Evolutionary conservation across 768 basidiomycete species (phyloP).

Genomic region (Tylopilus sp.): DNA sequence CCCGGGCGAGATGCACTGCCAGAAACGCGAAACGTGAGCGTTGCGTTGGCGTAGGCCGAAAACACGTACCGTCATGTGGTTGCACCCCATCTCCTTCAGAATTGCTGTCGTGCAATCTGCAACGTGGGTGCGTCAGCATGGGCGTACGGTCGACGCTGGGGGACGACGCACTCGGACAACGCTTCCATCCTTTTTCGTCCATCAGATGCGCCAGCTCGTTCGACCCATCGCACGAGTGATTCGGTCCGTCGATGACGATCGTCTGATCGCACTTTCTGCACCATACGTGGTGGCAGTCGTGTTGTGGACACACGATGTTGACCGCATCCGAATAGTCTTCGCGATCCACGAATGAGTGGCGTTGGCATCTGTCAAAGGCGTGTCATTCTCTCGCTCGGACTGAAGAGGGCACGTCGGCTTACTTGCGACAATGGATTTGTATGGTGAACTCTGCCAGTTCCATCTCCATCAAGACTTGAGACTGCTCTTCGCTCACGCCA

Average conservation of each 20-base stretch:
- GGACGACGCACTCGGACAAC: slow-evolving; percentile 49
- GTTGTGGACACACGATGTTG: slow-evolving; percentile 48
- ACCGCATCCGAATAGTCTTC: slow-evolving; percentile 39
- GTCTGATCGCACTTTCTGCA: slow-evolving; percentile 56
- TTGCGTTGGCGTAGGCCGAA: neutral
- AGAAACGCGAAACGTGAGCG: neutral
- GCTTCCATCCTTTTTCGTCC: slow-evolving; percentile 56
- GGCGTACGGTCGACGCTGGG: neutral
- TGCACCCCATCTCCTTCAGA: slow-evolving; percentile 50
- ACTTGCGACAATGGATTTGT: slow-evolving; percentile 51
- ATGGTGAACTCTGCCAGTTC: slow-evolving; percentile 43
- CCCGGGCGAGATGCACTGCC: slow-evolving; percentile 52
- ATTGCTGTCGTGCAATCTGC: slow-evolving; percentile 47
- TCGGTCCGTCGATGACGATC: slow-evolving; percentile 32
- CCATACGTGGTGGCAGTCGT: slow-evolving; percentile 50
- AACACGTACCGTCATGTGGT: slow-evolving; percentile 51
- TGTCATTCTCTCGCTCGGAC: neutral
- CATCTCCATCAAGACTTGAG: slow-evolving; percentile 42
- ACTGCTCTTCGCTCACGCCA: slow-evolving; percentile 44
- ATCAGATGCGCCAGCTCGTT: slow-evolving; percentile 52
- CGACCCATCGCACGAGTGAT: slow-evolving; percentile 58
- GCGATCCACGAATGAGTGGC: slow-evolving; percentile 49
- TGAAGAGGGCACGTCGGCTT: slow-evolving; percentile 4
- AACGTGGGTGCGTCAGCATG: neutral
- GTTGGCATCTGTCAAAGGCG: slow-evolving; percentile 40